Evolutionary conservation across 768 basidiomycete genomes (phyloP).

Genomic region (Trametes maxima): DNA sequence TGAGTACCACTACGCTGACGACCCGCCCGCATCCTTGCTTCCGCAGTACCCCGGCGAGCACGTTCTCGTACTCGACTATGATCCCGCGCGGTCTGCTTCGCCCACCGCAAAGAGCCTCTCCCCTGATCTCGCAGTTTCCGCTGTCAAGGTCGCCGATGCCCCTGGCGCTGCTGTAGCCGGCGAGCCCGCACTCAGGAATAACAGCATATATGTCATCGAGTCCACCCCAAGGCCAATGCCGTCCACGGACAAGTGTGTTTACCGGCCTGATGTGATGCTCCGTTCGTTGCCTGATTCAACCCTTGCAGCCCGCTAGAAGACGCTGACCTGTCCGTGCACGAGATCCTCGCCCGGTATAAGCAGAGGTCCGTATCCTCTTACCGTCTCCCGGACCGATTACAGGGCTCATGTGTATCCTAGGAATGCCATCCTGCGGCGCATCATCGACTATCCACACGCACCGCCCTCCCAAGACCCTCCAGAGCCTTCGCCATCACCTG

Average conservation of each 20-base stretch:
- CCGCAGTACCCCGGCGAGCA: slow-evolving; percentile 65
- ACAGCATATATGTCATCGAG: slow-evolving; percentile 77
- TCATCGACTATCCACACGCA: slow-evolving; percentile 47
- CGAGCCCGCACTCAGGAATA: slow-evolving; percentile 45
- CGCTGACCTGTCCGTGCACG: slow-evolving; percentile 50
- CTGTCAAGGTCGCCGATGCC: slow-evolving; percentile 69
- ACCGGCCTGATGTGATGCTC: background rate
- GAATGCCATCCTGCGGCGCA: slow-evolving; percentile 56
- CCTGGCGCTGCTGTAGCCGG: slow-evolving; percentile 66
- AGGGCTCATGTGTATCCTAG: slow-evolving; percentile 34
- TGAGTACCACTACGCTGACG: slow-evolving; percentile 83
- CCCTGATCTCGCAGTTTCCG: slow-evolving; percentile 50
- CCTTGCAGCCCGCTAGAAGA: slow-evolving; percentile 22
- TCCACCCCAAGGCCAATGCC: slow-evolving; percentile 50
- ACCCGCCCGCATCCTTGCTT: slow-evolving; percentile 66
- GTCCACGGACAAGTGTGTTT: slow-evolving; percentile 48
- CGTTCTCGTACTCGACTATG: slow-evolving; percentile 73
- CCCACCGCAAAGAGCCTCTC: slow-evolving; percentile 58
- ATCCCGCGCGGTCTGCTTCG: slow-evolving; percentile 40
- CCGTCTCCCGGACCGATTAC: background rate
- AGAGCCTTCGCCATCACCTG: background rate
- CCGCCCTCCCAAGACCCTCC: background rate
- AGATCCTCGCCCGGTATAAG: slow-evolving; percentile 64
- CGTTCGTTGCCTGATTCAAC: background rate
- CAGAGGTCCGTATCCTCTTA: slow-evolving; percentile 49